These are phyloP conservation scores for Talaromyces islandicus DNA, from an alignment of 2,329 filamentous ascomycete genomes.

Conservation along the genomic window DNA sequence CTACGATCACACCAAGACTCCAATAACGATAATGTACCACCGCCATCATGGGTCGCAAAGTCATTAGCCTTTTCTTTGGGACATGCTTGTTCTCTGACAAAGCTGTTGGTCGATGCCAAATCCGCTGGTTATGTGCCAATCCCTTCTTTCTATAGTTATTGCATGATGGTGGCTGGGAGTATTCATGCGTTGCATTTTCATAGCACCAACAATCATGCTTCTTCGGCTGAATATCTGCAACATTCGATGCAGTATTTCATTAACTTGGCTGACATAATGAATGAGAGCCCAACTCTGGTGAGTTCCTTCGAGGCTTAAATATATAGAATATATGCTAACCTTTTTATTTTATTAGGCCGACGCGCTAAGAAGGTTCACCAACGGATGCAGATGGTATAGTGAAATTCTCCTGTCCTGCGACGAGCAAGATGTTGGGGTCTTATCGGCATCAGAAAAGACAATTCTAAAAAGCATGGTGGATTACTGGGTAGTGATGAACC, in stretches of 20 bases:
- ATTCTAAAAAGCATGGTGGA: background rate
- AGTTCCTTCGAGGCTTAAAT: background rate
- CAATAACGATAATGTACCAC: background rate
- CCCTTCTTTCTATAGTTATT: constrained; percentile 19
- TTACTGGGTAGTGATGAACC: background rate
- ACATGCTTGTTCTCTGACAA: constrained; percentile 17
- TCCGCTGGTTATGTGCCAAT: constrained; percentile 17
- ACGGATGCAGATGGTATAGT: background rate
- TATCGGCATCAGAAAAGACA: background rate
- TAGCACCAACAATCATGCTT: background rate
- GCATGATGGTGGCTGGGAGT: constrained; percentile 18
- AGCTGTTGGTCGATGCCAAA: constrained; percentile 18
- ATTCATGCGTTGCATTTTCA: constrained; percentile 14
- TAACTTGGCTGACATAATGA: background rate
- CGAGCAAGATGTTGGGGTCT: background rate
- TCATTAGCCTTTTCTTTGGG: background rate
- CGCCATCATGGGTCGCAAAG: background rate
- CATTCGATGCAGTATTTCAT: background rate
- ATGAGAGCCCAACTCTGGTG: background rate
- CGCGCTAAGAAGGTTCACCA: background rate
- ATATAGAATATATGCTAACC: background rate
- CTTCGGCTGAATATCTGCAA: background rate
- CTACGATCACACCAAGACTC: background rate
- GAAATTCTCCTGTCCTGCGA: background rate
- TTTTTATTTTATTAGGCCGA: background rate